A percentile compares a stretch with the other conserved stretches of the same genome.
phyloP scores from a whole-genome alignment of 208 protist genomes.

The Crithidia expoeki region DNA sequence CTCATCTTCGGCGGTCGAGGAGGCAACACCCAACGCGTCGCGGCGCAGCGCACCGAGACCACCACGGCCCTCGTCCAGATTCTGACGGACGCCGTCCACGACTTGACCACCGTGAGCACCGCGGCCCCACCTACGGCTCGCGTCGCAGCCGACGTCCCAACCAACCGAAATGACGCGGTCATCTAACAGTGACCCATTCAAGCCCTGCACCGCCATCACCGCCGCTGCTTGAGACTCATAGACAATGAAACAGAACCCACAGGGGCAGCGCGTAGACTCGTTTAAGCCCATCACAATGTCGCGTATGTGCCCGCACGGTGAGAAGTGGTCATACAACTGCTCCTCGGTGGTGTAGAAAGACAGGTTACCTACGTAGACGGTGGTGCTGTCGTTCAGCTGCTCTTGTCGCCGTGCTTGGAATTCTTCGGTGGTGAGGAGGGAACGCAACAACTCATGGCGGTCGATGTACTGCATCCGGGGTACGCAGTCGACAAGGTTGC shows the following conservation, averaged over 20 bases:
- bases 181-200: constrained; percentile 77
- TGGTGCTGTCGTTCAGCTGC: constrained; percentile 76
- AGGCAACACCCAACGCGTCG: constrained; percentile 63
- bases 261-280: constrained; percentile 93
- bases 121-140: constrained; percentile 80
- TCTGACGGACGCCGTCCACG: constrained; percentile 91
- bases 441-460: constrained; percentile 77
- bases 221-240: constrained; percentile 93
- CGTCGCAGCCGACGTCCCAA: constrained; percentile 89
- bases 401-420: constrained; percentile 74
- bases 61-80: constrained; percentile 91
- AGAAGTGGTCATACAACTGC: constrained; percentile 96
- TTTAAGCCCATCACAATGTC: constrained; percentile 98
- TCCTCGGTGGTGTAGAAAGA: constrained; percentile 98
- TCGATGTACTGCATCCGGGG: constrained; percentile 87
- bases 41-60: constrained; percentile 86
- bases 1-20: constrained; percentile 50
- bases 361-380: constrained; percentile 98
- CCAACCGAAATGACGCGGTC: constrained; percentile 82
- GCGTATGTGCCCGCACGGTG: constrained; percentile 92
- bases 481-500: constrained; percentile 60
- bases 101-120: constrained; percentile 91
- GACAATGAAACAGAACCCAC: constrained; percentile 99
- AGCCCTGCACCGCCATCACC: constrained; percentile 87
- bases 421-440: constrained; percentile 63